Evolutionary conservation across 306 rosid genomes (phyloP).

Genomic region (Cajanus cajan): DNA sequence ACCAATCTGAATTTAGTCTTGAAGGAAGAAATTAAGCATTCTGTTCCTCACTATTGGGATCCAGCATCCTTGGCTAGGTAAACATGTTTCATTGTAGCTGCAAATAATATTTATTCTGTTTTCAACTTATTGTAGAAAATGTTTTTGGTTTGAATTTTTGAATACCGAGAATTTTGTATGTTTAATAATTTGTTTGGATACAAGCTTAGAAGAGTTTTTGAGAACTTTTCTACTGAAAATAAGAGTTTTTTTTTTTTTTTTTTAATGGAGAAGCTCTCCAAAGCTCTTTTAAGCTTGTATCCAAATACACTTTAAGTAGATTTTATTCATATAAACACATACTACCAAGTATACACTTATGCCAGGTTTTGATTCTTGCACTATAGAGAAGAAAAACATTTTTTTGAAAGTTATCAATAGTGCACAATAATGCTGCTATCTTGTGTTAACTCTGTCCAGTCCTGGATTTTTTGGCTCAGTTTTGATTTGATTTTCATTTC

Average conservation of each 20-base stretch:
- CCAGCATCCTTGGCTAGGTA: not conserved
- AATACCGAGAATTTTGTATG: not conserved
- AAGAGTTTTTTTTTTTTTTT: too few relatives aligned
- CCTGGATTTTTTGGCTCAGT: not conserved
- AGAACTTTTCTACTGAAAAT: too few relatives aligned
- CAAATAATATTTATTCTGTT: not conserved
- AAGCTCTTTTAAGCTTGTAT: too few relatives aligned
- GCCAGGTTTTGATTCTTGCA: not conserved
- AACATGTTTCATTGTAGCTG: not conserved
- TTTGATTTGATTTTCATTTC: not conserved
- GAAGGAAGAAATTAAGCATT: not conserved
- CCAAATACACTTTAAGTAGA: too few relatives aligned
- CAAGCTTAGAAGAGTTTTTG: too few relatives aligned
- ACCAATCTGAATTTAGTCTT: not conserved
- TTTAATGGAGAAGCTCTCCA: too few relatives aligned
- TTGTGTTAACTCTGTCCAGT: not conserved
- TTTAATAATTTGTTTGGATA: too few relatives aligned
- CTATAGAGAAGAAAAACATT: not conserved
- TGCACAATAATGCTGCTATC: not conserved
- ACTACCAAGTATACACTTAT: not conserved
- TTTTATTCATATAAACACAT: not conserved
- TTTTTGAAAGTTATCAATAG: not conserved
- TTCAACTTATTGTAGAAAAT: not conserved
- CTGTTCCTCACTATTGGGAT: slow-evolving; percentile 9
- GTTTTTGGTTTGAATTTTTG: not conserved